Conservation (phyloP, 1,139 yeast species). For the Taphrina flavorubra region DNA sequence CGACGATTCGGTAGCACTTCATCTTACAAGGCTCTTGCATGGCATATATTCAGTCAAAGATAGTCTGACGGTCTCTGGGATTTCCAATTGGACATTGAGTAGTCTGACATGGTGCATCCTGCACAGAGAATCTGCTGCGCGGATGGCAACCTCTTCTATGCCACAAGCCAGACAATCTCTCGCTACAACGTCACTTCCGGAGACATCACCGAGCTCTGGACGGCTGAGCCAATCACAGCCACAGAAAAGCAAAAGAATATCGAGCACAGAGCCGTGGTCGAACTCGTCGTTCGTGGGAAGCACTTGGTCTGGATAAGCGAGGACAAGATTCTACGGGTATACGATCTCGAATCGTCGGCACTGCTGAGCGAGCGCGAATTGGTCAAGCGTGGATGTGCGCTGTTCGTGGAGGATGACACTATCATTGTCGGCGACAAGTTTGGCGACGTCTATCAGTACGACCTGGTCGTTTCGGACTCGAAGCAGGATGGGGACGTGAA, state of each 20-base stretch:
- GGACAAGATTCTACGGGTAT: conserved; percentile 39
- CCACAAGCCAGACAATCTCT: conserved; percentile 22
- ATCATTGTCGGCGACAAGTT: conserved; percentile 91
- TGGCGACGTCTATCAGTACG: conserved; percentile 83
- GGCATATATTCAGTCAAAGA: too few relatives aligned
- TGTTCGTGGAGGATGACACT: conserved; percentile 59
- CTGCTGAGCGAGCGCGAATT: conserved; percentile 58
- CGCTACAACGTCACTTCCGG: neutral
- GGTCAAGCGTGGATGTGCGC: conserved; percentile 82
- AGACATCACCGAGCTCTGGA: conserved; percentile 16
- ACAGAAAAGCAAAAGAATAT: conserved; percentile 26
- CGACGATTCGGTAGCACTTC: too few relatives aligned
- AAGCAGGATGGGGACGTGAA: conserved; percentile 44
- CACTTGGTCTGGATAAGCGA: conserved; percentile 35
- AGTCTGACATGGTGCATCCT: conserved; percentile 16
- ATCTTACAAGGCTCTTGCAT: too few relatives aligned
- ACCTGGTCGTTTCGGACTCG: conserved; percentile 45
- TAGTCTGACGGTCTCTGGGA: too few relatives aligned
- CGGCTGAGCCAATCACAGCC: conserved; percentile 11
- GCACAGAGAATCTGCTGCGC: conserved; percentile 26
- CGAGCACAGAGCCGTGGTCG: conserved; percentile 26
- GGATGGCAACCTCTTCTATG: conserved; percentile 29
- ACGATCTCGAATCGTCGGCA: conserved; percentile 39
- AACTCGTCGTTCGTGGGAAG: conserved; percentile 8
- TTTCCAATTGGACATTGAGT: too few relatives aligned